Conservation (phyloP, 768 basidiomycete genomes). For the Auriscalpium orientale region DNA sequence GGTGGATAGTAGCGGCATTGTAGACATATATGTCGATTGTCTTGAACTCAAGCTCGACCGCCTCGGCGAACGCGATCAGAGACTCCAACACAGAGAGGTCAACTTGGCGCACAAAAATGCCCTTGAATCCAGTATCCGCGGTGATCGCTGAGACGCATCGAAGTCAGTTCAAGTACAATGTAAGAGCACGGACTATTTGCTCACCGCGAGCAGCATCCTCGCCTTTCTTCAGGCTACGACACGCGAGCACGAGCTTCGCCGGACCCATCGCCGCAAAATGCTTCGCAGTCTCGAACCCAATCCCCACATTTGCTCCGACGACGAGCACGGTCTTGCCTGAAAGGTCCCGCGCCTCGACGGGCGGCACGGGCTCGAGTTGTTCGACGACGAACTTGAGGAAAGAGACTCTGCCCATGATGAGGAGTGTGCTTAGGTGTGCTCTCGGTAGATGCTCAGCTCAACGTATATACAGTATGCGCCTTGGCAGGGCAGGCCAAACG, state of each 20-base stretch:
- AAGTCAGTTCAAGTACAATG: neutral
- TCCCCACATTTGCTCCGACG: slow-evolving; percentile 13
- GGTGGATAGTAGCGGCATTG: slow-evolving; percentile 15
- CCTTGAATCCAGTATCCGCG: slow-evolving; percentile 7
- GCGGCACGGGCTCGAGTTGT: slow-evolving; percentile 3
- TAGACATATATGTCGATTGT: slow-evolving; percentile 19
- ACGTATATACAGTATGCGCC: too few relatives aligned
- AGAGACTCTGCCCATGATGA: slow-evolving; percentile 5
- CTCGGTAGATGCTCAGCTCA: too few relatives aligned
- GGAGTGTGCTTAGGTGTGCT: neutral
- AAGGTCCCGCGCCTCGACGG: slow-evolving; percentile 4
- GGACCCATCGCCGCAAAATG: slow-evolving; percentile 15
- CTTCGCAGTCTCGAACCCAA: slow-evolving; percentile 13
- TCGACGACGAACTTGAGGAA: slow-evolving; percentile 1
- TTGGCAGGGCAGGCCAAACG: too few relatives aligned
- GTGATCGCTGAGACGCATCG: slow-evolving; percentile 14
- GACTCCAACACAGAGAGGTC: slow-evolving; percentile 20
- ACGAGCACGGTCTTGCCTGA: slow-evolving; percentile 14
- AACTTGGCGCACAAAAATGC: slow-evolving; percentile 16
- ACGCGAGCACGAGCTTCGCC: slow-evolving; percentile 8
- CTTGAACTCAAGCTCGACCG: slow-evolving; percentile 13
- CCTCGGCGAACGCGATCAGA: slow-evolving; percentile 15
- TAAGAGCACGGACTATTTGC: neutral
- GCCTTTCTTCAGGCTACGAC: slow-evolving; percentile 7
- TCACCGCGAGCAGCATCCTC: slow-evolving; percentile 6